Evolutionary conservation across 2,329 filamentous ascomycete species (phyloP).

Genomic region (Teratosphaeria epicoccoides): DNA sequence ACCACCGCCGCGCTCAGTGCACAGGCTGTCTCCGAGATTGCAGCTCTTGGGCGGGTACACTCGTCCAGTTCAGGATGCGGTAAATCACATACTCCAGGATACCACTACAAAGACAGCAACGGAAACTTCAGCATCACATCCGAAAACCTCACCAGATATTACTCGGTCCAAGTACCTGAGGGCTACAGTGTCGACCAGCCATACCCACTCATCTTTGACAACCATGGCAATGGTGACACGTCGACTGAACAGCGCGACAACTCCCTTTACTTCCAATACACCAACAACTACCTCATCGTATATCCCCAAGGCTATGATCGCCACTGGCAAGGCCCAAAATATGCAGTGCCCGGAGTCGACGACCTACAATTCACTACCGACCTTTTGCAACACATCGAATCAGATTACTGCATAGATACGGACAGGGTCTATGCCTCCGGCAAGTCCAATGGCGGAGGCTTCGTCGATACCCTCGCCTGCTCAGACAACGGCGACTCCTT

Average conservation of each 20-base stretch:
- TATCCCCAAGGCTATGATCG: slow-evolving; percentile 35
- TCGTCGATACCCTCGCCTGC: slow-evolving; percentile 39
- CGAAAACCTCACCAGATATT: slow-evolving; percentile 13
- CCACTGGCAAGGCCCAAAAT: slow-evolving; percentile 33
- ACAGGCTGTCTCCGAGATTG: not conserved
- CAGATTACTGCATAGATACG: slow-evolving; percentile 36
- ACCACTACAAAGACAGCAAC: not conserved
- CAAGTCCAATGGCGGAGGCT: slow-evolving; percentile 47
- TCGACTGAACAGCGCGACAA: slow-evolving; percentile 31
- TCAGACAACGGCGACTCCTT: slow-evolving; percentile 31
- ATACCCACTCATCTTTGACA: slow-evolving; percentile 36
- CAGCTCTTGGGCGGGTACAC: not conserved
- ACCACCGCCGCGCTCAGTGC: not conserved
- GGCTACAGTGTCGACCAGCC: slow-evolving; percentile 12
- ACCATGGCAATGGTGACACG: slow-evolving; percentile 34
- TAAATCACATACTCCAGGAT: slow-evolving; percentile 1
- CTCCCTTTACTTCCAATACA: slow-evolving; percentile 38
- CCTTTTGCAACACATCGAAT: slow-evolving; percentile 31
- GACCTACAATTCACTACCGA: slow-evolving; percentile 38
- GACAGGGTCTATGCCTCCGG: slow-evolving; percentile 37
- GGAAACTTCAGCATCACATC: slow-evolving; percentile 10
- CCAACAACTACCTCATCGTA: slow-evolving; percentile 35
- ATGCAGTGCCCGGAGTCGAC: slow-evolving; percentile 28
- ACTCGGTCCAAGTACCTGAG: slow-evolving; percentile 16
- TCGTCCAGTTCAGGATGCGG: slow-evolving; percentile 1